phyloP scores from a whole-genome alignment of 768 basidiomycete genomes.

The Polyporus arcularius region DNA sequence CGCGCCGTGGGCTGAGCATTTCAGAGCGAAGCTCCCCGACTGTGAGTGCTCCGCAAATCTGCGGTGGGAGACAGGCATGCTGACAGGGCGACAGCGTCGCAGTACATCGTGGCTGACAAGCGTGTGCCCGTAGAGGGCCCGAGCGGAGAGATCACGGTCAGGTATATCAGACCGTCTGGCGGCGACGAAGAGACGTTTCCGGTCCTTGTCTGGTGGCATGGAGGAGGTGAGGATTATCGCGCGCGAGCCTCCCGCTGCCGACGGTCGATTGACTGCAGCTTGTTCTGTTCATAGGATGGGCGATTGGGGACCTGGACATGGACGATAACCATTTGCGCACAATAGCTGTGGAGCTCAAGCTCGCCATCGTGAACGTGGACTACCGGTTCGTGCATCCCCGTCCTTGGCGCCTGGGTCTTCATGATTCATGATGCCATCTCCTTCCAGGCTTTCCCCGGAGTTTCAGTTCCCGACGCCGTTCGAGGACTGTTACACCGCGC shows the following conservation, averaged over 20 bases:
- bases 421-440: not conserved
- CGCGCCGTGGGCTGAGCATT: not conserved
- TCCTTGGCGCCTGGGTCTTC: not conserved
- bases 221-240: slow-evolving; percentile 1
- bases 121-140: not conserved
- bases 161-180: not conserved
- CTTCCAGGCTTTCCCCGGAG: slow-evolving; percentile 27
- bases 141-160: not conserved
- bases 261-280: not conserved
- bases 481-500: slow-evolving; percentile 25
- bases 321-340: slow-evolving; percentile 24
- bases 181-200: not conserved
- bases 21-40: not conserved
- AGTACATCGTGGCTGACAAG: slow-evolving; percentile 2
- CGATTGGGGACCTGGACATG: slow-evolving; percentile 8
- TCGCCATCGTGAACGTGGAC: slow-evolving; percentile 23
- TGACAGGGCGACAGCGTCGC: not conserved
- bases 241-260: not conserved
- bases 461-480: slow-evolving; percentile 24
- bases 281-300: not conserved
- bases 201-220: slow-evolving; percentile 2
- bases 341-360: slow-evolving; percentile 18
- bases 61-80: not conserved
- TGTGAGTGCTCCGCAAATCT: not conserved
- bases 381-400: slow-evolving; percentile 2